Evolutionary conservation across 768 basidiomycete genomes (phyloP), one percentile per base, ranked within the genome.

Genomic region (Collybia nuda): DNA sequence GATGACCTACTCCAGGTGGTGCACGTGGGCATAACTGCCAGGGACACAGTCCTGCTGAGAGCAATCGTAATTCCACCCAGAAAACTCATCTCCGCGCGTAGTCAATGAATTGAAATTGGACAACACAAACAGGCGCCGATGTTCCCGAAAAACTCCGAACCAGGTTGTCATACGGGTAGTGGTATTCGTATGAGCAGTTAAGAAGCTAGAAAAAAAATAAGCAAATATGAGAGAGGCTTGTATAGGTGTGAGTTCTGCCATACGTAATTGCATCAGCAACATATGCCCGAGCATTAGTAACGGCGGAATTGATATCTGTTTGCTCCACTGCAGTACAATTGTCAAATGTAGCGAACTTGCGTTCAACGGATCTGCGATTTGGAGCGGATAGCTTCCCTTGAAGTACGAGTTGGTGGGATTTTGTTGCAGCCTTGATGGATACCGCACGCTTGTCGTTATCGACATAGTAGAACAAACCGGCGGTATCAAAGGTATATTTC

Each of bases 91-190:
- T 3, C 32, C 32, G 14, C 12, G 32, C 2, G 5, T 28, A 28
- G n/a, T 18, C 14, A 44, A 6, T 2, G 19, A 22, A 26, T 50
- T 41, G 59, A 42, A 65, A 52, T 67, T 64, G 41, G 47, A 52
- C 18, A 44, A 50, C 48, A 66, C 62, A 21, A 63, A 64, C 42
- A 32, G 52, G 52, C 62, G 63, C 39, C 61, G 61, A 18, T 57
- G 36, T 47, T 41, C 44, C n/a, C 56, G 61, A 53, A 61, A 67
- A n/a, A 60, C 57, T 23, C 66, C 66, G 54, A 67, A 67, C 66
- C 67, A 68, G 21, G 67, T 67, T 35, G 64, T 62, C 55, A 59
- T 67, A 38, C 65, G 61, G 3, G 62, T 44, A 11, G 66, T 56
- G 15, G 61, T 44, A 2, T 57, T 37, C 35, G 62, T 61, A 49